Conservation (phyloP, 2,329 filamentous ascomycete species). For the Colletotrichum sojae region DNA sequence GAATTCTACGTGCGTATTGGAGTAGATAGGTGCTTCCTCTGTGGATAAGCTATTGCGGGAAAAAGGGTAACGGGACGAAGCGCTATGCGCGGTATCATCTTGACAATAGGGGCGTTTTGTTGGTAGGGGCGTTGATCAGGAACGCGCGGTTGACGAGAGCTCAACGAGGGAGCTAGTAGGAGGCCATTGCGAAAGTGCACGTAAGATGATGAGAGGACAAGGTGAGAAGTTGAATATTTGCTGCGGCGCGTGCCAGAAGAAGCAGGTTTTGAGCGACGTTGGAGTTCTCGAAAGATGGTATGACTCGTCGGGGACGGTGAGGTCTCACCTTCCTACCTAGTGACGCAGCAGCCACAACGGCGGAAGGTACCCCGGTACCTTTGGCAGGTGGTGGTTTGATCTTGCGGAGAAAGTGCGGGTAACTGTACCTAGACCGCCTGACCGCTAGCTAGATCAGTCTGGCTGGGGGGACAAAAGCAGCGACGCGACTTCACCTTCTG, state of each 20-base stretch:
- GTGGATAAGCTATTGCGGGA: slow-evolving; percentile 27
- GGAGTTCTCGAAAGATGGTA: slow-evolving; percentile 25
- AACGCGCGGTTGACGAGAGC: slow-evolving; percentile 16
- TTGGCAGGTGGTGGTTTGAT: slow-evolving; percentile 21
- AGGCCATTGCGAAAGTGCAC: slow-evolving; percentile 21
- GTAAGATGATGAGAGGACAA: background rate
- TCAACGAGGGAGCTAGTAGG: slow-evolving; percentile 21
- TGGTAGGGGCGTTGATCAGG: background rate
- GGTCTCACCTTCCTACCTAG: slow-evolving; percentile 22
- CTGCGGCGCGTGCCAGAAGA: background rate
- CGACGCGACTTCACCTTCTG: background rate
- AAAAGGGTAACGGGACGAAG: slow-evolving; percentile 23
- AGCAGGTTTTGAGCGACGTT: slow-evolving; percentile 17
- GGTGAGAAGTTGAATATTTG: background rate
- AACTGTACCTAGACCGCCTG: background rate
- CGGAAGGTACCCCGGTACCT: background rate
- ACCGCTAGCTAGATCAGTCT: background rate
- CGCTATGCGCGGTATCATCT: slow-evolving; percentile 41
- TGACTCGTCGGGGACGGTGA: slow-evolving; percentile 21
- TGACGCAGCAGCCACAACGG: slow-evolving; percentile 31
- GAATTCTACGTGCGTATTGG: slow-evolving; percentile 9
- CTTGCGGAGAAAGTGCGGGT: slow-evolving; percentile 39
- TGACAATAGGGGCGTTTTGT: slow-evolving; percentile 15
- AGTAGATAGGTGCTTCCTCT: background rate
- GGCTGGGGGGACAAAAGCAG: background rate